Evolutionary conservation across 2,329 filamentous ascomycete species (phyloP), one percentile per base, ranked within the genome.

Genomic region (Monosporascus sp.): DNA sequence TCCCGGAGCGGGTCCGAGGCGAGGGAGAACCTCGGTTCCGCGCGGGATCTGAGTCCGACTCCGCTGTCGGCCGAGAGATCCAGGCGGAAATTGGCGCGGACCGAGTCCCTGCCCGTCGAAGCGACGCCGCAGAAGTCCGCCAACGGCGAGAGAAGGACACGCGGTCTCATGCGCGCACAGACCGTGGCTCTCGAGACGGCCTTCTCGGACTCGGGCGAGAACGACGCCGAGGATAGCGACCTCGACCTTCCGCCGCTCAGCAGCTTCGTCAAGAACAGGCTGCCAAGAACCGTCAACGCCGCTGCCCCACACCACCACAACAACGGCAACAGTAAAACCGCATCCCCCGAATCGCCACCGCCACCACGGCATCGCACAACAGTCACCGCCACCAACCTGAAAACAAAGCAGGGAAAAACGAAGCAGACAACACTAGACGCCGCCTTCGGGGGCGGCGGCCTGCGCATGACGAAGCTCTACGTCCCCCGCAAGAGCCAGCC

Each of bases 401-500:
- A 6, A 19, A 51, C 49, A 38, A 37, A 24, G 7, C 38, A 27
- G 52, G 41, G 49, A 11, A 46, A 47, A 26, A 55, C 48, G 17
- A 57, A 54, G 20, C 59, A 65, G 48, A 35, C 50, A 3, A 62
- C 58, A 7, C 51, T 62, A 14, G 27, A 60, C 45, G 48, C 53
- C 37, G 41, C 51, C 6, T 58, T 62, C 49, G 17, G 38, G 17
- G 51, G 48, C 27, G 48, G 47, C 31, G 55, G 57, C 9, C 59
- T 54, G 40, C 48, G 55, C 26, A 64, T 40, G 60, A 77, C 74
- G 56, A 76, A 70, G 54, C 55, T 75, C 14, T 67, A 73, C 54
- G 58, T 73, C 37, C 71, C 74, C 14, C 68, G 68, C 43, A 62
- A 62, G 26, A 72, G 70, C 45, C 62, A 63, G 16, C 61, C 62